phyloP scores from a whole-genome alignment of 441 rosid genomes.

The Corymbia calophylla region DNA sequence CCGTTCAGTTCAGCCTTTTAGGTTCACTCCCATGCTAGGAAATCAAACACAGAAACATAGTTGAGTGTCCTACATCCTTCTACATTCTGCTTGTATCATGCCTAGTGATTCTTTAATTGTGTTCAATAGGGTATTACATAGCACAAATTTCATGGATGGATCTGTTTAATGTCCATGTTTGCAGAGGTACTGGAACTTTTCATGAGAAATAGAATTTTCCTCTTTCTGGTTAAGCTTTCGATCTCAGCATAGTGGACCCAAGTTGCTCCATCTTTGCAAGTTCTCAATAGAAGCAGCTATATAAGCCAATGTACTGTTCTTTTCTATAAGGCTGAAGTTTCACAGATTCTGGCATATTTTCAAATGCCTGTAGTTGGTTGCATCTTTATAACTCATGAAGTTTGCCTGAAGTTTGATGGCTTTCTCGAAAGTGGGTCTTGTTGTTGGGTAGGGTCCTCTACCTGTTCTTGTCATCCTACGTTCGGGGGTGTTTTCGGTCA shows the following conservation, averaged over 20 bases:
- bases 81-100: conserved; percentile 7
- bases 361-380: neutral
- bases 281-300: neutral
- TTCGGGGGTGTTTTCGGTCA: neutral
- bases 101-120: neutral
- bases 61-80: neutral
- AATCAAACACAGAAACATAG: conserved; percentile 4
- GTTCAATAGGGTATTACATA: neutral
- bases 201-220: neutral
- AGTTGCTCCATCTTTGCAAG: neutral
- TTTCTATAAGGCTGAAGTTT: neutral
- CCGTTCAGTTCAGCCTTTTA: neutral
- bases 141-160: neutral
- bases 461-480: neutral
- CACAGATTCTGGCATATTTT: neutral
- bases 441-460: neutral
- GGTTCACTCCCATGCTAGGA: conserved; percentile 3
- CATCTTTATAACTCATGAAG: neutral
- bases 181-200: neutral
- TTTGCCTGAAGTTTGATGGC: neutral
- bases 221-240: neutral
- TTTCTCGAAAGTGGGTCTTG: neutral
- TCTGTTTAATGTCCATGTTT: neutral
- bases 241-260: neutral
- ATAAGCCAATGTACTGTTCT: neutral